Percentiles rank a stretch among this genome's conserved stretches.
Conservation (phyloP, 345 rosid species). For the Moringa oleifera region DNA sequence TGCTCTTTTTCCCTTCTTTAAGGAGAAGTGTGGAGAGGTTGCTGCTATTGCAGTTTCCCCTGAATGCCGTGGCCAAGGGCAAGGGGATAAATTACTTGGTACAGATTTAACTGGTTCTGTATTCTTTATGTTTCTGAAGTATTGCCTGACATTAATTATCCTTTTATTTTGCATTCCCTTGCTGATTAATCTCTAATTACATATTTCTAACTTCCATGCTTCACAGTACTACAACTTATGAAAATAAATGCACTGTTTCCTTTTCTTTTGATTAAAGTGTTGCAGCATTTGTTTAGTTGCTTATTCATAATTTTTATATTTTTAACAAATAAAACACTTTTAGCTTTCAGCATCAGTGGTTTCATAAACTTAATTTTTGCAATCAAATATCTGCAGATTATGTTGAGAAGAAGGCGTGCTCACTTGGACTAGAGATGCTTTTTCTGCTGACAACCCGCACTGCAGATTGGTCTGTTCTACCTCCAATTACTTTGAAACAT, state of each 20-base stretch:
- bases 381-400: conserved; percentile 47
- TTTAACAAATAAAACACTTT: background rate
- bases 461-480: conserved; percentile 61
- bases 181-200: background rate
- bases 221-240: background rate
- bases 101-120: conserved; percentile 7
- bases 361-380: background rate
- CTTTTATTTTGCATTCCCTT: background rate
- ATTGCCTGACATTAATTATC: background rate
- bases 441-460: conserved; percentile 87
- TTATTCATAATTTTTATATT: background rate
- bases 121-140: background rate
- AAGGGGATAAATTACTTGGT: conserved; percentile 95
- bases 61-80: conserved; percentile 96
- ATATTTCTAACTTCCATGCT: background rate
- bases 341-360: background rate
- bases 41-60: conserved; percentile 91
- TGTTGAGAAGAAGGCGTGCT: conserved; percentile 79
- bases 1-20: conserved; percentile 77
- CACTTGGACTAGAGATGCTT: conserved; percentile 63
- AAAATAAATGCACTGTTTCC: background rate
- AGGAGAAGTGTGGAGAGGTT: conserved; percentile 86
- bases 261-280: too few relatives aligned
- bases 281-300: background rate
- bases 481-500: background rate